Evolutionary conservation across 176 grass and related monocot species (phyloP), one percentile per base, ranked within the genome.

Genomic region (Bolboschoenus planiculmis): DNA sequence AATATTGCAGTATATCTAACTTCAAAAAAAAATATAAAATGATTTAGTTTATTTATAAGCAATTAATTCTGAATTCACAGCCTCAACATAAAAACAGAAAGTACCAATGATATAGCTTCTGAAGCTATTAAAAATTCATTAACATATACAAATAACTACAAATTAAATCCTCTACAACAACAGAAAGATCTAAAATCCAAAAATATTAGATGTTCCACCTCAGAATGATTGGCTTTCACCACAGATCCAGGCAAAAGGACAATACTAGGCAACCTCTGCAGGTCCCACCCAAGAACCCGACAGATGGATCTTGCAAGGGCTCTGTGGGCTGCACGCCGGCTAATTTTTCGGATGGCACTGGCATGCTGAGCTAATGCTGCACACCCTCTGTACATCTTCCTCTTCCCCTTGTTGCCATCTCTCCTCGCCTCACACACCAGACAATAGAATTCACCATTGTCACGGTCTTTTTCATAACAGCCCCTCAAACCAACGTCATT

Each of bases 231-330:
- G 8, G 26, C 21, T 65, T 65, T 65, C 11, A 63, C 36, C n/a
- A 64, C 36, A 4, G 35, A 65, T 26, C 56, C 36, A 1, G 39
- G 79, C 26, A 82, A 82, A 36, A 90, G 79, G 53, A 90, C 91
- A 39, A 93, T 29, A 84, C 80, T 86, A 4, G 91, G 91, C 66
- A 92, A 56, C 55, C 76, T 84, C 1, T 58, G 34, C 35, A 78
- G 37, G 70, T 92, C 86, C 91, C 90, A 97, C 6, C 86, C 83
- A 48, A 97, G 91, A 10, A 94, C 80, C 23, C 81, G 74, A 87
- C 90, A 94, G 48, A 97, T 10, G 0, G 73, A 83, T 29, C 33
- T 42, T 1, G 90, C 86, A 36, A 97, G 88, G 30, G 90, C 91
- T 53, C 82, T 84, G 85, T 97, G 94, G 47, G 86, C 86, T 11